phyloP scores from a whole-genome alignment of 176 grass and related monocot species.

The Eragrostis curvula region DNA sequence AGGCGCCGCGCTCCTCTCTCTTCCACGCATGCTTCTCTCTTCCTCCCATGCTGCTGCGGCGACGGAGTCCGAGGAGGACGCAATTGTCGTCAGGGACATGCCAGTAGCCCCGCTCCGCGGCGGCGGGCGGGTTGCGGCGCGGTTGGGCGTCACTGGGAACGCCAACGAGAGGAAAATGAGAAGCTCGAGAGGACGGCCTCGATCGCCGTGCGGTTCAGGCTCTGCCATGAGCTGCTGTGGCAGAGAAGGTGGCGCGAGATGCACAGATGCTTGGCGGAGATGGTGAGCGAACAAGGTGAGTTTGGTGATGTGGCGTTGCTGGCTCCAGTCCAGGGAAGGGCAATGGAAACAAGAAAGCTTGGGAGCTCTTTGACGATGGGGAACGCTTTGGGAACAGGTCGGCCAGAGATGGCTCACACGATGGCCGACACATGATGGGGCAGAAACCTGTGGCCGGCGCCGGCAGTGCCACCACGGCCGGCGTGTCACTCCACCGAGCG shows the following conservation, averaged over 20 bases:
- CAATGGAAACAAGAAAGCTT: too few species aligned
- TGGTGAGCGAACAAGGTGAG: slow-evolving; percentile 70
- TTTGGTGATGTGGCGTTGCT: neutral
- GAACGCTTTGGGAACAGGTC: too few species aligned
- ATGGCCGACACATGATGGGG: too few species aligned
- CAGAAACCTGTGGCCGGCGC: too few species aligned
- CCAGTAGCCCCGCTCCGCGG: neutral
- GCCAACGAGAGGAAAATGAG: neutral
- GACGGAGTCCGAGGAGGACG: slow-evolving; percentile 45
- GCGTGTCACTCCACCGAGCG: too few species aligned
- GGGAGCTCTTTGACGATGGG: too few species aligned
- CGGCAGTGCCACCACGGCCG: too few species aligned
- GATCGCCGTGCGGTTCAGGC: slow-evolving; percentile 39
- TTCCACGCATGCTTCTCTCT: neutral
- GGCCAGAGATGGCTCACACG: too few species aligned
- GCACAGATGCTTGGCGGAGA: slow-evolving; percentile 45
- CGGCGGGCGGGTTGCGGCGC: neutral
- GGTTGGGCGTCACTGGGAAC: neutral
- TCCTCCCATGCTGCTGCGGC: slow-evolving; percentile 4
- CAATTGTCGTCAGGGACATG: slow-evolving; percentile 9
- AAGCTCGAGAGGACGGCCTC: slow-evolving; percentile 20
- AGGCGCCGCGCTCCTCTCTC: neutral
- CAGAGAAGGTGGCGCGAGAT: slow-evolving; percentile 69
- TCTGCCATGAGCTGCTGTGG: slow-evolving; percentile 55
- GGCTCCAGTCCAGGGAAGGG: too few species aligned